phyloP scores from a whole-genome alignment of 441 rosid genomes.

The Theobroma grandiflorum region DNA sequence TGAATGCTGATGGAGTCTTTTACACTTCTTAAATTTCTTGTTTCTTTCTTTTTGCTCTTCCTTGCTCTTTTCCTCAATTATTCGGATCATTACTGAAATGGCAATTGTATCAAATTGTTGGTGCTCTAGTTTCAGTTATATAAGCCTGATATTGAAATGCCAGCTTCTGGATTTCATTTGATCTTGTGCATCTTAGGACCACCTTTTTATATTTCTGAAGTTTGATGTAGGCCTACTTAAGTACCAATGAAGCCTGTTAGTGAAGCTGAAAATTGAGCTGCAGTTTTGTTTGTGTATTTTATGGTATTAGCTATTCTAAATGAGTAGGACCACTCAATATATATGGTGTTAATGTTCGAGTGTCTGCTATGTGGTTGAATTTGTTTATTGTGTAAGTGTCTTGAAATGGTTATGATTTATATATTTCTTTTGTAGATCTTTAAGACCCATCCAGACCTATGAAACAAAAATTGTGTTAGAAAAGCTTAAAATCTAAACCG shows the following conservation, averaged over 20 bases:
- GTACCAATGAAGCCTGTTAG: background rate
- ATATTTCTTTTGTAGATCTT: background rate
- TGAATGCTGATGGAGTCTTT: background rate
- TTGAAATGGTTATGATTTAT: background rate
- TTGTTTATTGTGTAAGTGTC: background rate
- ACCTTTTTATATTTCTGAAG: slow-evolving; percentile 12
- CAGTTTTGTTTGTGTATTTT: slow-evolving; percentile 5
- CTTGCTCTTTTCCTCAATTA: slow-evolving; percentile 9
- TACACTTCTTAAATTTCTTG: background rate
- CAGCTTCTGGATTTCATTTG: background rate
- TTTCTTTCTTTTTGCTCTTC: background rate
- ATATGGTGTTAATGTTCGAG: background rate
- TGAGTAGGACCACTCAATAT: too few species aligned
- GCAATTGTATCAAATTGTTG: background rate
- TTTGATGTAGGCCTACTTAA: background rate
- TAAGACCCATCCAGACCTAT: background rate
- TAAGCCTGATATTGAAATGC: background rate
- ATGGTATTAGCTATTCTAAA: background rate
- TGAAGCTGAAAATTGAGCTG: background rate
- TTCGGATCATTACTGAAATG: background rate
- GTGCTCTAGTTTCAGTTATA: background rate
- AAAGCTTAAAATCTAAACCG: slow-evolving; percentile 14
- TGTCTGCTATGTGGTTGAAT: background rate
- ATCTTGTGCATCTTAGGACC: background rate
- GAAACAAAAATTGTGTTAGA: background rate